Base-by-base conservation (phyloP, 2,329 filamentous ascomycete genomes). In the Teratosphaeria nubilosa region DNA sequence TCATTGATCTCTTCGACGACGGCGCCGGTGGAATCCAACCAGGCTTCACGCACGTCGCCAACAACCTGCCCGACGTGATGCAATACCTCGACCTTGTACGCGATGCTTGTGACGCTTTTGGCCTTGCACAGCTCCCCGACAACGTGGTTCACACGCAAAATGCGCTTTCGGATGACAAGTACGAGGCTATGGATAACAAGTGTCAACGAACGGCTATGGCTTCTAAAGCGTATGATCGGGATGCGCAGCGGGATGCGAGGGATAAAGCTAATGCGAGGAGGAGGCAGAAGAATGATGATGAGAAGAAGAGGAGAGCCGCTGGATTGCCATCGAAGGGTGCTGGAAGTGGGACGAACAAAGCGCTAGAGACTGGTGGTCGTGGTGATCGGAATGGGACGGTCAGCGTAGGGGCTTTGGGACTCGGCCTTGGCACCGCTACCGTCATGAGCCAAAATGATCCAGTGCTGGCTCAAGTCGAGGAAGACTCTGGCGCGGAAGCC, bases 81-180 rank as follows among this genome's bases (percentile, higher is more conserved):
- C 60, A 62, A 32, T 58, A 54, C 22, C 56, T 62, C 2, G 60
- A 62, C 14, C 58, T 62, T 30, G 14, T 60, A 2, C 54, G 60
- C 2, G 51, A 60, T 37, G 57, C 55, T 32, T 48, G 59, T 11
- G 10, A 25, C 1, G 27, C 54, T 7, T 62, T 62, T 41, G 1
- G 16, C 1, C 58, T 62, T 3, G 1, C 14, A 13, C 13, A n/a
- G 2, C 13, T 62, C 14, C 60, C 60, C 1, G 32, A 22, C 1
- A 62, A 59, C n/a, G 48, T 53, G 0, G 25, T 60, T 2, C 20
- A 53, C n/a, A 51, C 24, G 22, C 50, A 24, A 1, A 53, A 56
- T 53, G 25, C 14, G 6, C 16, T 37, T 16, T 37, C 32, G 6
- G 11, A 0, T 1, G 41, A 24, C 48, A 1, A 37, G 10, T 37